phyloP scores from a whole-genome alignment of 2,329 filamentous ascomycete genomes.

The Cladosporium sp. region DNA sequence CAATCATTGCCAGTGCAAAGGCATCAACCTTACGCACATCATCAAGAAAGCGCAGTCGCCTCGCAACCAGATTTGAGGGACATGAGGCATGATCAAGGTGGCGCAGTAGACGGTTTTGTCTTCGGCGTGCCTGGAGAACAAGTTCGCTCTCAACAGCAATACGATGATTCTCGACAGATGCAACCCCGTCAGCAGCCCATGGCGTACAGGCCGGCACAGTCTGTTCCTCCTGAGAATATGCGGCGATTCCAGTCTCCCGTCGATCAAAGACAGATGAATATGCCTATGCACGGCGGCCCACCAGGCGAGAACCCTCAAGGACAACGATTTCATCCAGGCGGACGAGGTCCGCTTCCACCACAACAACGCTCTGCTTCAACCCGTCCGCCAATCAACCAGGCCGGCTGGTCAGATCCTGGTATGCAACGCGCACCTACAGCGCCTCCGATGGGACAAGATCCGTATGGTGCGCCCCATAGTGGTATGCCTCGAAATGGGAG shows the following conservation, averaged over 20 bases:
- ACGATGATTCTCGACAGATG: constrained; percentile 14
- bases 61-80: constrained; percentile 16
- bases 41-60: constrained; percentile 10
- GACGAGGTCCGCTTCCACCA: constrained; percentile 17
- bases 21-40: constrained; percentile 8
- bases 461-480: neutral
- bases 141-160: constrained; percentile 12
- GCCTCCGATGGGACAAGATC: constrained; percentile 12
- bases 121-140: constrained; percentile 25
- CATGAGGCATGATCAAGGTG: constrained; percentile 4
- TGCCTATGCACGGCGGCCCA: constrained; percentile 32
- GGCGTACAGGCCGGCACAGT: constrained; percentile 20
- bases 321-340: constrained; percentile 8
- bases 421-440: constrained; percentile 23
- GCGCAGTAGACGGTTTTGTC: constrained; percentile 22
- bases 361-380: constrained; percentile 15
- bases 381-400: constrained; percentile 23
- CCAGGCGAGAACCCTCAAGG: constrained; percentile 25
- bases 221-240: constrained; percentile 18
- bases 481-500: neutral
- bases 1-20: constrained; percentile 23
- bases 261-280: constrained; percentile 6
- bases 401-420: constrained; percentile 32
- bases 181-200: constrained; percentile 22
- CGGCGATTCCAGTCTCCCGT: neutral